Evolutionary conservation across 306 rosid species (phyloP).

Genomic region (Trichosanthes cucumerina): DNA sequence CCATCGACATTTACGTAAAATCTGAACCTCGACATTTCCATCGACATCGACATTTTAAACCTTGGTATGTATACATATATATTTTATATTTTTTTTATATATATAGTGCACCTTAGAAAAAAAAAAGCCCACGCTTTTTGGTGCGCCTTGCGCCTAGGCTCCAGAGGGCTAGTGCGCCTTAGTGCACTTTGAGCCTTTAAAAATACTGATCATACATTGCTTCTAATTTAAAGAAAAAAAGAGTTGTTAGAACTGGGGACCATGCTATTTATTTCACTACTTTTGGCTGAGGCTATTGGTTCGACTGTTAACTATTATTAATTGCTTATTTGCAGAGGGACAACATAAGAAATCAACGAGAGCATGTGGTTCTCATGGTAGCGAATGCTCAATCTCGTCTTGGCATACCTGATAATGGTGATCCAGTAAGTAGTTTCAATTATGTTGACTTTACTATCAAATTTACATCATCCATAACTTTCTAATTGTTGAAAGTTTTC

Average conservation of each 20-base stretch:
- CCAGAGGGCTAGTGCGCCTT: too few relatives aligned
- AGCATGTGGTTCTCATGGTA: conserved; percentile 70
- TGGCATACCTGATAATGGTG: conserved; percentile 40
- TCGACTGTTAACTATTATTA: background rate
- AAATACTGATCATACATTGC: background rate
- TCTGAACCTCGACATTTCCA: too few relatives aligned
- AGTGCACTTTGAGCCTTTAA: too few relatives aligned
- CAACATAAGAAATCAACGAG: conserved; percentile 84
- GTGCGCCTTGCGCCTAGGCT: too few relatives aligned
- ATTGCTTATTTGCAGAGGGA: conserved; percentile 50
- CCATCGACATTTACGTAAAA: too few relatives aligned
- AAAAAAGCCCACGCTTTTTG: too few relatives aligned
- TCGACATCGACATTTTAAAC: too few relatives aligned
- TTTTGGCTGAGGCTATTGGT: background rate
- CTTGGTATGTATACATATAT: too few relatives aligned
- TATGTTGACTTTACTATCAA: conserved; percentile 1
- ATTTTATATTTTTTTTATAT: too few relatives aligned
- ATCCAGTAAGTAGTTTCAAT: conserved; percentile 63
- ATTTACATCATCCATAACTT: background rate
- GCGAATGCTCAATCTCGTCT: conserved; percentile 86
- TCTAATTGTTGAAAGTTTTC: background rate
- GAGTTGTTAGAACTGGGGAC: background rate
- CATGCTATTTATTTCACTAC: background rate
- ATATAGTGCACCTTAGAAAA: too few relatives aligned
- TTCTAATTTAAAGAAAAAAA: background rate